phyloP scores from a whole-genome alignment of 2,329 filamentous ascomycete species.

The Parafenestella ontariensis region DNA sequence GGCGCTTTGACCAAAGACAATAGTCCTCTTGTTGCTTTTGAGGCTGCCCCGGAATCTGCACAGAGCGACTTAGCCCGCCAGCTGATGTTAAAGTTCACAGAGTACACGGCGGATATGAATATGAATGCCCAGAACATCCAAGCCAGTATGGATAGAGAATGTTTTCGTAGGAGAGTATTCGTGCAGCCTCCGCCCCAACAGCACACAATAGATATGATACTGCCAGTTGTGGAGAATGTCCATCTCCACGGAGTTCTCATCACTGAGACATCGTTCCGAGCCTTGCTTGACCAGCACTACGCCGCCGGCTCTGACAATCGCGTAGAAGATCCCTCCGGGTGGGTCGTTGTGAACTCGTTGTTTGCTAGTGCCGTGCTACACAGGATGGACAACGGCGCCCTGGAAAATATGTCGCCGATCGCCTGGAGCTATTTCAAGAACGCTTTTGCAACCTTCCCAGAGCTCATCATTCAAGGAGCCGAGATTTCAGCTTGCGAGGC shows the following conservation, averaged over 20 bases:
- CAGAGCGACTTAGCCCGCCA: too few relatives aligned
- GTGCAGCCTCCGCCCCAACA: not conserved
- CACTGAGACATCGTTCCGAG: not conserved
- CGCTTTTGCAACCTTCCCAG: conserved; percentile 4
- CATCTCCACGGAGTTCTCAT: conserved; percentile 6
- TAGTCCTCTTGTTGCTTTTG: too few relatives aligned
- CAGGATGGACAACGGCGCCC: not conserved
- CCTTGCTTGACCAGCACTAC: not conserved
- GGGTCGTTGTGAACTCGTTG: conserved; percentile 1
- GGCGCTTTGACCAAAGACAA: too few relatives aligned
- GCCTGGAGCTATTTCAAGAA: conserved; percentile 7
- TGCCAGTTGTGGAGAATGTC: not conserved
- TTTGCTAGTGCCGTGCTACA: not conserved
- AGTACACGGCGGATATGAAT: too few relatives aligned
- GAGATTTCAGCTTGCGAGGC: conserved; percentile 3
- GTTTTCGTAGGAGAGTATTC: not conserved
- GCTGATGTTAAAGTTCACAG: too few relatives aligned
- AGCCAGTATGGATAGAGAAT: not conserved
- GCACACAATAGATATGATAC: not conserved
- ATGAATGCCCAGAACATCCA: not conserved
- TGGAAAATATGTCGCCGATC: not conserved
- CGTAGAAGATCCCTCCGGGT: not conserved
- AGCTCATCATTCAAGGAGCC: not conserved
- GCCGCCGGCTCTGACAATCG: not conserved
- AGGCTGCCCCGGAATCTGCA: too few relatives aligned